phyloP scores from a whole-genome alignment of 441 rosid genomes.

The Dalechampia spathulata region DNA sequence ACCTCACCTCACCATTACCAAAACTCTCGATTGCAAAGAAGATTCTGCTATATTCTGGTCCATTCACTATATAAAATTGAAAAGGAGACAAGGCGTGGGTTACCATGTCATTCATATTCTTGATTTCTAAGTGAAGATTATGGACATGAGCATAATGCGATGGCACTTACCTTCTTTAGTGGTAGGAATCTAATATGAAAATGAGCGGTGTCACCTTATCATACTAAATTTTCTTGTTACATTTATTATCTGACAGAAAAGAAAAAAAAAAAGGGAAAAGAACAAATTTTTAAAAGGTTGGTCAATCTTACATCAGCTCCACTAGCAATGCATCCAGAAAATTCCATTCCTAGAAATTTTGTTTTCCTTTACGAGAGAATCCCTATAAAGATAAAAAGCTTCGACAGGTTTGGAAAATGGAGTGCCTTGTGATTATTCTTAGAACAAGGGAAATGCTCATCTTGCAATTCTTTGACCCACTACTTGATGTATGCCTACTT shows the following conservation, averaged over 20 bases:
- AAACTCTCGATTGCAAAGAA: slow-evolving; percentile 16
- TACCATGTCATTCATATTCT: slow-evolving; percentile 6
- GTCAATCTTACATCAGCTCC: slow-evolving; percentile 15
- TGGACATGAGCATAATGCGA: slow-evolving; percentile 11
- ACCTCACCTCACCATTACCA: slow-evolving; percentile 20
- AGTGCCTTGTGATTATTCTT: slow-evolving; percentile 17
- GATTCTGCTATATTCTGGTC: slow-evolving; percentile 12
- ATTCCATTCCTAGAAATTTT: slow-evolving; percentile 2
- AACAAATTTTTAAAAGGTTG: too few relatives aligned
- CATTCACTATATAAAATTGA: slow-evolving; percentile 2
- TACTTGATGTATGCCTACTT: slow-evolving; percentile 5
- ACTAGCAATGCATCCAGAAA: slow-evolving; percentile 6
- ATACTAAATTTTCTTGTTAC: slow-evolving; percentile 1
- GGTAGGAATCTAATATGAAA: slow-evolving; percentile 16
- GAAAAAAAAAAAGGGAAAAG: too few relatives aligned
- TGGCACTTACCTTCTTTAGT: slow-evolving; percentile 8
- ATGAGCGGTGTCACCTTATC: slow-evolving; percentile 8
- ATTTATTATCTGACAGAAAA: not conserved
- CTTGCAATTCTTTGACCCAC: slow-evolving; percentile 14
- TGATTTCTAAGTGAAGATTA: slow-evolving; percentile 4
- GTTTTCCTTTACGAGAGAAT: slow-evolving; percentile 12
- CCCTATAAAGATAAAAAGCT: slow-evolving; percentile 13
- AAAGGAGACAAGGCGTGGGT: slow-evolving; percentile 8
- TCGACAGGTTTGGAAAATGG: not conserved
- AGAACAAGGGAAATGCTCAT: not conserved